Conservation (phyloP, 805 yeast species). For the Metschnikowia baotianmanensis region DNA sequence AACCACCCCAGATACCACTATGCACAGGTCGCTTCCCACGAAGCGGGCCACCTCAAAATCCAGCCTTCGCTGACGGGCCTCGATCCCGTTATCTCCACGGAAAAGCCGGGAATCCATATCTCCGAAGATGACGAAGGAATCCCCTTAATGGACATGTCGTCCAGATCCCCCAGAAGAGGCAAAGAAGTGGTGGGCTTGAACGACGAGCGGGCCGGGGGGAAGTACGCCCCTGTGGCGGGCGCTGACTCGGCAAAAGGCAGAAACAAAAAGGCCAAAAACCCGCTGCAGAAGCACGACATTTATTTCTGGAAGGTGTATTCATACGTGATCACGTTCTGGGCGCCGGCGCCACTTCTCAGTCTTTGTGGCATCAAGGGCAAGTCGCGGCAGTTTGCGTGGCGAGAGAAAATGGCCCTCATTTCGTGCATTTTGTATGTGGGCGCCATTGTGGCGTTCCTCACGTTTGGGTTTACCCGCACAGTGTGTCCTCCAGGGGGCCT, state of each 20-base stretch:
- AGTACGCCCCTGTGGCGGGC: not conserved
- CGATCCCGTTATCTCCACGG: slow-evolving; percentile 46
- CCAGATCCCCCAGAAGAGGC: slow-evolving; percentile 31
- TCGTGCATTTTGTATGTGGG: slow-evolving; percentile 73
- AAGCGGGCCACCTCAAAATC: slow-evolving; percentile 58
- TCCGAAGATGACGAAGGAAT: slow-evolving; percentile 37
- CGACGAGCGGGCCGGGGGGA: slow-evolving; percentile 48
- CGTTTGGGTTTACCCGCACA: slow-evolving; percentile 86
- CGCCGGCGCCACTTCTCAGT: slow-evolving; percentile 70
- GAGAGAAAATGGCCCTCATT: slow-evolving; percentile 88
- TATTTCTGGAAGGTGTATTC: slow-evolving; percentile 82
- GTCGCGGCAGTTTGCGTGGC: slow-evolving; percentile 92
- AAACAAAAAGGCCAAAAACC: not conserved
- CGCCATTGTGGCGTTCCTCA: slow-evolving; percentile 75
- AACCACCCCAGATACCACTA: slow-evolving; percentile 77
- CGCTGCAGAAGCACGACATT: slow-evolving; percentile 21
- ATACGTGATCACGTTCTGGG: slow-evolving; percentile 83
- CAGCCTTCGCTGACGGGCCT: slow-evolving; percentile 73
- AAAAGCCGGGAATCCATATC: slow-evolving; percentile 3
- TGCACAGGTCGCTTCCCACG: slow-evolving; percentile 67
- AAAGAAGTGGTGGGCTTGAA: slow-evolving; percentile 58
- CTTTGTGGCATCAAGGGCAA: slow-evolving; percentile 75
- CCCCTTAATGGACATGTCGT: slow-evolving; percentile 40
- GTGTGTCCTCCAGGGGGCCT: slow-evolving; percentile 54
- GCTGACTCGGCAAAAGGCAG: slow-evolving; percentile 7